These are phyloP conservation scores for Earliella scabrosa DNA, from an alignment of 1,284 basidiomycete genomes.

Conservation along the genomic window DNA sequence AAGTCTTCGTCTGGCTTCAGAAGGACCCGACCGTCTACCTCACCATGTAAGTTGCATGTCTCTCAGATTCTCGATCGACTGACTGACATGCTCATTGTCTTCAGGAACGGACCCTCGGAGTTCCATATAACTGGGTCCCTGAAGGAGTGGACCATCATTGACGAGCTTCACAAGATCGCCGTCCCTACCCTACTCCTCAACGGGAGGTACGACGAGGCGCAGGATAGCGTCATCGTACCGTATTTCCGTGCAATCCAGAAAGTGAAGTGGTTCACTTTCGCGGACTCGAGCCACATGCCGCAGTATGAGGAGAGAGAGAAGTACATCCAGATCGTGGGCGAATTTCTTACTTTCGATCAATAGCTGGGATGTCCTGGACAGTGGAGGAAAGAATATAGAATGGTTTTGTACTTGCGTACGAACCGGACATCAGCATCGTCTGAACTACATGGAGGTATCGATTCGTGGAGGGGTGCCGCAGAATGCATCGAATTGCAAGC, in stretches of 20 bases:
- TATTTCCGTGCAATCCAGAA: slow-evolving; percentile 16
- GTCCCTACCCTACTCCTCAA: slow-evolving; percentile 32
- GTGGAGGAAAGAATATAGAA: no score
- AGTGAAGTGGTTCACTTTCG: slow-evolving; percentile 54
- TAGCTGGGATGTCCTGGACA: no score
- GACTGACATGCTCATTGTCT: no score
- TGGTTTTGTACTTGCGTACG: no score
- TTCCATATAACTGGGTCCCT: slow-evolving; percentile 25
- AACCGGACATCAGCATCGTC: no score
- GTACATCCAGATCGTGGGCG: slow-evolving; percentile 44
- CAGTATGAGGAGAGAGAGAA: slow-evolving; percentile 51
- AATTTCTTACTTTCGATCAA: slow-evolving; percentile 29
- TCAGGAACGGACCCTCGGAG: slow-evolving; percentile 21
- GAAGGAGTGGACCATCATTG: slow-evolving; percentile 26
- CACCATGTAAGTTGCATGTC: slow-evolving; percentile 40
- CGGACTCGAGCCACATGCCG: slow-evolving; percentile 48
- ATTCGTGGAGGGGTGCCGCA: no score
- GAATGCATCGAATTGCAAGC: not conserved
- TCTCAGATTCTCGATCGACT: no score
- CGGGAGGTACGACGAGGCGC: slow-evolving; percentile 25
- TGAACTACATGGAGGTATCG: no score
- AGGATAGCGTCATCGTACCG: slow-evolving; percentile 22
- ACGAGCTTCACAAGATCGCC: slow-evolving; percentile 21
- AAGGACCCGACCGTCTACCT: slow-evolving; percentile 53
- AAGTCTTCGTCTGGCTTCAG: slow-evolving; percentile 31